Evolutionary conservation across 495 filamentous ascomycete genomes (phyloP).

Genomic region (Hypoxylon trugodes): DNA sequence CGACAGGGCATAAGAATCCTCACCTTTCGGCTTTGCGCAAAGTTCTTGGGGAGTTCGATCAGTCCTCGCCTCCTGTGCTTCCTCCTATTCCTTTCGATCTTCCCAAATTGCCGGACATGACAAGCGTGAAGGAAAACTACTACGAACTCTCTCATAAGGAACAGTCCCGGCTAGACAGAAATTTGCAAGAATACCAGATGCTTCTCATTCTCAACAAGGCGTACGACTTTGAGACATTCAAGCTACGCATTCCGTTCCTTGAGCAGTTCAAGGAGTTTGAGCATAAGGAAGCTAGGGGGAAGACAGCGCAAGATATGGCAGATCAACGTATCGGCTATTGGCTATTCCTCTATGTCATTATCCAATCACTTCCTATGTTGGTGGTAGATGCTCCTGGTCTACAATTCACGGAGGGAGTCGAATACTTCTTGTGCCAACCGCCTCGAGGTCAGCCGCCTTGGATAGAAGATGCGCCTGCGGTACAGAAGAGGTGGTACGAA

Average conservation of each 20-base stretch:
- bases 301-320: constrained; percentile 72
- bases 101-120: constrained; percentile 76
- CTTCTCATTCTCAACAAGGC: constrained; percentile 74
- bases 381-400: constrained; percentile 87
- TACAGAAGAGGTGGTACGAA: constrained; percentile 80
- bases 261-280: constrained; percentile 86
- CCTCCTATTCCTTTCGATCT: constrained; percentile 93
- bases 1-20: constrained; percentile 50
- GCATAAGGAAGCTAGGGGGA: constrained; percentile 74
- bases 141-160: constrained; percentile 72
- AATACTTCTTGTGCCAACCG: constrained; percentile 96
- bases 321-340: constrained; percentile 87
- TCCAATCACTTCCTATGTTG: constrained; percentile 89
- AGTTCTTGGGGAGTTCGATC: constrained; percentile 85
- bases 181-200: constrained; percentile 81
- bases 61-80: constrained; percentile 83
- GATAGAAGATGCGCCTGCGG: constrained; percentile 74
- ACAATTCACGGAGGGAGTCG: constrained; percentile 79
- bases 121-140: constrained; percentile 66
- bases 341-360: constrained; percentile 91
- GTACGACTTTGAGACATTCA: constrained; percentile 74
- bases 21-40: constrained; percentile 66
- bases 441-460: constrained; percentile 85
- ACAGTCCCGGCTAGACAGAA: constrained; percentile 69
- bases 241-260: constrained; percentile 71